phyloP scores from a whole-genome alignment of 176 grass and related monocot species.

The Pontederia paniculata region DNA sequence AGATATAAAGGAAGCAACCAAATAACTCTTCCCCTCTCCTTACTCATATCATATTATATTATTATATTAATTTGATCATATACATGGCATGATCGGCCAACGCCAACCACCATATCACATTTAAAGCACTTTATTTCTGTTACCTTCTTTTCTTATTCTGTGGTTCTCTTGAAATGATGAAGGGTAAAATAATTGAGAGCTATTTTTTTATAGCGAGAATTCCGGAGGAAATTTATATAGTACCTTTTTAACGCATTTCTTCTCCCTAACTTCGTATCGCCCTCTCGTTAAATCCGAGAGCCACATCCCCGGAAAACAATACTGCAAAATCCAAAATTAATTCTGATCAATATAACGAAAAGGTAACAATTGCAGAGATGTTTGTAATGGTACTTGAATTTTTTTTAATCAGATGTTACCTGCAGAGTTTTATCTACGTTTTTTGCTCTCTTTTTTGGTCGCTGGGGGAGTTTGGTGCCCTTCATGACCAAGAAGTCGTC shows the following conservation, averaged over 20 bases:
- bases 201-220: too few relatives aligned
- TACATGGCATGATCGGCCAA: too few relatives aligned
- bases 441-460: slow-evolving; percentile 95
- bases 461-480: slow-evolving; percentile 86
- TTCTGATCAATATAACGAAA: not conserved
- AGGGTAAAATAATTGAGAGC: not conserved
- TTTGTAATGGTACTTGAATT: not conserved
- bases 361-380: not conserved
- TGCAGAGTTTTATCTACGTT: slow-evolving; percentile 74
- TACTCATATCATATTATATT: too few relatives aligned
- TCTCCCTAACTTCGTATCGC: slow-evolving; percentile 72
- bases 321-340: slow-evolving; percentile 20
- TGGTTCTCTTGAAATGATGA: too few relatives aligned
- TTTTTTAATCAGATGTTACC: slow-evolving; percentile 14
- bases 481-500: slow-evolving; percentile 89
- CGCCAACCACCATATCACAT: too few relatives aligned
- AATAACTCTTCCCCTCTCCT: too few relatives aligned
- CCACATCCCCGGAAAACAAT: slow-evolving; percentile 51
- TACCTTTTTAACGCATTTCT: slow-evolving; percentile 84
- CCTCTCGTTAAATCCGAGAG: slow-evolving; percentile 50
- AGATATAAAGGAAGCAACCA: too few relatives aligned
- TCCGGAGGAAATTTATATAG: not conserved
- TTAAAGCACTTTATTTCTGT: too few relatives aligned
- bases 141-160: too few relatives aligned
- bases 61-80: too few relatives aligned